Conservation (phyloP, 306 rosid species). For the Vigna mungo region DNA sequence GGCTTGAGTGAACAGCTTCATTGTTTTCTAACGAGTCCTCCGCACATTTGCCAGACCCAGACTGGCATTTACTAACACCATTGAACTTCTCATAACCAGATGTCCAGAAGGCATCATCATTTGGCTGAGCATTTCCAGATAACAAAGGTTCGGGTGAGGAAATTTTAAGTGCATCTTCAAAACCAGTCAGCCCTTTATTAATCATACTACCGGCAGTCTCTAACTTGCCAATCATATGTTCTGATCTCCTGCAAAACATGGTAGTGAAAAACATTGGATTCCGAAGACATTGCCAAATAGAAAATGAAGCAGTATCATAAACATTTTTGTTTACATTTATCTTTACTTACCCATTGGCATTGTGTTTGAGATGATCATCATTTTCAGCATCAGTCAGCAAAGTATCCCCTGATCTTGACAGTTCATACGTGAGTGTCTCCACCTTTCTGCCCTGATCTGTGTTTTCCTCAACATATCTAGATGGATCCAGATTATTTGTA, state of each 20-base stretch:
- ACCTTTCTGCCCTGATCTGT: conserved; percentile 48
- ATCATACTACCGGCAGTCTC: conserved; percentile 40
- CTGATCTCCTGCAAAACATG: conserved; percentile 57
- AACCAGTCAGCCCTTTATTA: conserved; percentile 44
- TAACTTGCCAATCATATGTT: conserved; percentile 41
- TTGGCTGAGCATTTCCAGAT: conserved; percentile 41
- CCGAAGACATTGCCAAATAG: conserved; percentile 32
- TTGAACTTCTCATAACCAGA: conserved; percentile 45
- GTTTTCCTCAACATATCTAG: conserved; percentile 47
- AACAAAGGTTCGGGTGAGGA: conserved; percentile 45
- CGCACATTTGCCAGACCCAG: conserved; percentile 45
- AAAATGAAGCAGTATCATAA: conserved; percentile 30
- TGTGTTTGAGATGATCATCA: conserved; percentile 49
- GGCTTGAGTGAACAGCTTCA: conserved; percentile 46
- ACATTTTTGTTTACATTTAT: conserved; percentile 16
- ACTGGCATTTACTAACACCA: conserved; percentile 40
- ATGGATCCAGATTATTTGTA: conserved; percentile 45
- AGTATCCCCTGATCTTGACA: conserved; percentile 52
- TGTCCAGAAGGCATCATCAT: conserved; percentile 40
- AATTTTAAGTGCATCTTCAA: conserved; percentile 44
- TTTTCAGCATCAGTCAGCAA: conserved; percentile 48
- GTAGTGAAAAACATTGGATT: conserved; percentile 31
- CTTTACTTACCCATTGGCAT: conserved; percentile 52
- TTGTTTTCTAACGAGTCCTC: conserved; percentile 46
- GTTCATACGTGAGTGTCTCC: conserved; percentile 46